Evolutionary conservation across 352 stramenopile species (phyloP).

Genomic region (Globisporangium abappressorium): DNA sequence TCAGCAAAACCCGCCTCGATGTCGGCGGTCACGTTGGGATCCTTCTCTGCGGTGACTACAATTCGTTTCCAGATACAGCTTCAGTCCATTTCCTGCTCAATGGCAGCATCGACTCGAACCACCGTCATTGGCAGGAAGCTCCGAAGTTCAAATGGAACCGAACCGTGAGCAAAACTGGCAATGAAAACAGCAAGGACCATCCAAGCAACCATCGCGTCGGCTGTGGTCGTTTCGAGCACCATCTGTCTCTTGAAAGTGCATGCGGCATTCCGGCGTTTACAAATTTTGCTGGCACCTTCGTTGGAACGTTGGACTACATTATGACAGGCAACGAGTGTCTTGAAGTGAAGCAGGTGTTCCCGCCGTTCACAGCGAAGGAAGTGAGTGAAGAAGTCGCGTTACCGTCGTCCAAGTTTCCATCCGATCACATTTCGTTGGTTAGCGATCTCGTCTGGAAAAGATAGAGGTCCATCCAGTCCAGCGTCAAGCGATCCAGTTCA

Average conservation of each 20-base stretch:
- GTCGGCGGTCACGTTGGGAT: slow-evolving; percentile 27
- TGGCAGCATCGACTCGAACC: slow-evolving; percentile 37
- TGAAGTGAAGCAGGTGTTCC: slow-evolving; percentile 46
- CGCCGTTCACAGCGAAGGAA: slow-evolving; percentile 58
- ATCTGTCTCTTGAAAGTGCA: slow-evolving; percentile 44
- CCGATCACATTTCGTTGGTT: slow-evolving; percentile 76
- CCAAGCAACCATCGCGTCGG: slow-evolving; percentile 13
- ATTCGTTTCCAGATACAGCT: slow-evolving; percentile 47
- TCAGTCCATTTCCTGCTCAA: slow-evolving; percentile 51
- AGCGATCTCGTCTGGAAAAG: slow-evolving; percentile 54
- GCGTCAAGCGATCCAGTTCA: not conserved
- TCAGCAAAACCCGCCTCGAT: slow-evolving; percentile 27
- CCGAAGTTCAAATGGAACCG: slow-evolving; percentile 49
- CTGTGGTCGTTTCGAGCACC: slow-evolving; percentile 35
- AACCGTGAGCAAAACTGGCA: not conserved
- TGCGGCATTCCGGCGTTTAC: slow-evolving; percentile 71
- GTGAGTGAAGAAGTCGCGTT: slow-evolving; percentile 60
- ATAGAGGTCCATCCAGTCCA: not conserved
- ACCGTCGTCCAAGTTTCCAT: slow-evolving; percentile 71
- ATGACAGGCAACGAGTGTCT: slow-evolving; percentile 40
- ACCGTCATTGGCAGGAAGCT: slow-evolving; percentile 54
- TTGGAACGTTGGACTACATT: slow-evolving; percentile 74
- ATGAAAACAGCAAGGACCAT: slow-evolving; percentile 2
- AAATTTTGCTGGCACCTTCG: slow-evolving; percentile 62
- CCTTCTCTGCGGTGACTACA: slow-evolving; percentile 70